Conservation (phyloP, 306 rosid species). For the Dryas alaskensis region DNA sequence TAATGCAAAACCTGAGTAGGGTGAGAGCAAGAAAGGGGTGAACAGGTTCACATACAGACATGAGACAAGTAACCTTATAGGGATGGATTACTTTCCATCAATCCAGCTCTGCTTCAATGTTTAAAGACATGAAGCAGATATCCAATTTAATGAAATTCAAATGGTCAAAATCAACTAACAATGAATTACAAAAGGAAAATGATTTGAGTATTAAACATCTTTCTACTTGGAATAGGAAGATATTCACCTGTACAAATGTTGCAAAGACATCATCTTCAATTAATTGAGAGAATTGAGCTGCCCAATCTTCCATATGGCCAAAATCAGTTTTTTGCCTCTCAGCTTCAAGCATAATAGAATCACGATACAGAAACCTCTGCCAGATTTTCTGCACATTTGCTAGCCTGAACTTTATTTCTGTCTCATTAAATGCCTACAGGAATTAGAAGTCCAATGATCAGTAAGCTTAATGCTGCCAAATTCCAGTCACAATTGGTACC, state of each 20-base stretch:
- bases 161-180: neutral
- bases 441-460: slow-evolving; percentile 23
- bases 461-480: slow-evolving; percentile 17
- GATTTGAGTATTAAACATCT: neutral
- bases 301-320: slow-evolving; percentile 70
- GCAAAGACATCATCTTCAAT: slow-evolving; percentile 63
- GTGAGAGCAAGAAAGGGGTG: slow-evolving; percentile 17
- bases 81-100: no score
- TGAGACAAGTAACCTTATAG: neutral
- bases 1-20: slow-evolving; percentile 68
- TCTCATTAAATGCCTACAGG: slow-evolving; percentile 65
- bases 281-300: slow-evolving; percentile 49
- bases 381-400: slow-evolving; percentile 70
- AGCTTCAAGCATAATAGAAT: slow-evolving; percentile 83
- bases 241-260: slow-evolving; percentile 70
- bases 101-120: no score
- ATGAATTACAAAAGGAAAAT: neutral
- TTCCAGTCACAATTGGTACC: slow-evolving; percentile 13
- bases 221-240: neutral
- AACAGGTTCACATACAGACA: slow-evolving; percentile 12
- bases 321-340: slow-evolving; percentile 58
- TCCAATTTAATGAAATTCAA: neutral
- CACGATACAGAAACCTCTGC: slow-evolving; percentile 83
- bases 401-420: slow-evolving; percentile 69
- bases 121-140: neutral